A percentile compares a stretch with the other conserved stretches of the same genome.
These are phyloP conservation scores for Zymoseptoria ardabiliae DNA, from an alignment of 2,329 filamentous ascomycete species.

Conservation along the genomic window DNA sequence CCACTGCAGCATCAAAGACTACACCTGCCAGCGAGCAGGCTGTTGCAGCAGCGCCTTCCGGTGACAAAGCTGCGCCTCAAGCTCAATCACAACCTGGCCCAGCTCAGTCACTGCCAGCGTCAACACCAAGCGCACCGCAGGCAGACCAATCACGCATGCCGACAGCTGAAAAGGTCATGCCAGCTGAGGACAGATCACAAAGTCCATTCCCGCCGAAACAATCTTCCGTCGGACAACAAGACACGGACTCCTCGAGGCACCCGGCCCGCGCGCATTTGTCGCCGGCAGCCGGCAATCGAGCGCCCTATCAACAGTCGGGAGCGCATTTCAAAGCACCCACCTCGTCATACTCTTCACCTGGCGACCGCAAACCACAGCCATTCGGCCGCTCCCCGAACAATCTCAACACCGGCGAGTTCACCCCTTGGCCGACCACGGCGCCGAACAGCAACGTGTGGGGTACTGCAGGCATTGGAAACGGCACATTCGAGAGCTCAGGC, in stretches of 20 bases:
- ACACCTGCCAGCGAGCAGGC: conserved; percentile 7
- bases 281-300: conserved; percentile 16
- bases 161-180: conserved; percentile 6
- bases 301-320: conserved; percentile 16
- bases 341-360: conserved; percentile 38
- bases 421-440: conserved; percentile 31
- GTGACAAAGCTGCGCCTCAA: not conserved
- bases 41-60: conserved; percentile 8
- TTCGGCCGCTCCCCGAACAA: conserved; percentile 26
- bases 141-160: conserved; percentile 14
- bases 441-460: conserved; percentile 62
- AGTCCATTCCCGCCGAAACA: conserved; percentile 16
- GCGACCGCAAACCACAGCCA: conserved; percentile 29
- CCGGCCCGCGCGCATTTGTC: conserved; percentile 10
- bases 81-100: conserved; percentile 4
- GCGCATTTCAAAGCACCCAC: conserved; percentile 26
- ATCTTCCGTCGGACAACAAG: conserved; percentile 10
- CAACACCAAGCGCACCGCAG: conserved; percentile 8
- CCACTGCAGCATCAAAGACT: conserved; percentile 8
- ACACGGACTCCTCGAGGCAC: not conserved
- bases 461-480: conserved; percentile 67
- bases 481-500: conserved; percentile 54
- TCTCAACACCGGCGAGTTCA: conserved; percentile 17
- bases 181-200: conserved; percentile 12
- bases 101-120: conserved; percentile 14